Evolutionary conservation across 2,329 filamentous ascomycete genomes (phyloP).

Genomic region (Fusarium pseudograminearum): DNA sequence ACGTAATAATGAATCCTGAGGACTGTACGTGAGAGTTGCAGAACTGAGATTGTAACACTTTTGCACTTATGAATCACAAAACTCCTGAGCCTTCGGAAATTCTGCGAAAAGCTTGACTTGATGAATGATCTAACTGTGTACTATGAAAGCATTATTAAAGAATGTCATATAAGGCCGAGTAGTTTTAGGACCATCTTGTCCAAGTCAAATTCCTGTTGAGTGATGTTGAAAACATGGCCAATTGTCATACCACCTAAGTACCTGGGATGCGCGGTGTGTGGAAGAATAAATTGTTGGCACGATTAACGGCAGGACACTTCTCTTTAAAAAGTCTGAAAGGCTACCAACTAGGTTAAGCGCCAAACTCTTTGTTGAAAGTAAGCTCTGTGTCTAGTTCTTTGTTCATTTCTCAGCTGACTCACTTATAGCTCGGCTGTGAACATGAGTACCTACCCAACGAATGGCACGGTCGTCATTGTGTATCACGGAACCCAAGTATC

Average conservation of each 20-base stretch:
- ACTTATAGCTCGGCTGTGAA: neutral
- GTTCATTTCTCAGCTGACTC: neutral
- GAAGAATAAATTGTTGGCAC: neutral
- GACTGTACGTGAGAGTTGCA: neutral
- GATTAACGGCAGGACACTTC: neutral
- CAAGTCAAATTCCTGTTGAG: neutral
- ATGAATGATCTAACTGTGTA: neutral
- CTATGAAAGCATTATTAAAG: neutral
- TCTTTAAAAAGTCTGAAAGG: neutral
- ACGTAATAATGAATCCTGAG: no score
- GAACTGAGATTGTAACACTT: neutral
- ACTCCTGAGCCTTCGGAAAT: neutral
- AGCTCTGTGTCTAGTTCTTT: neutral
- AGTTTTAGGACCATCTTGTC: neutral
- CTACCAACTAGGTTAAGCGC: neutral
- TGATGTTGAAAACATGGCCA: neutral
- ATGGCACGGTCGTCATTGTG: neutral
- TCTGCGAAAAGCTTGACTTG: neutral
- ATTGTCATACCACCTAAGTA: neutral
- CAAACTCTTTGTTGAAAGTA: neutral
- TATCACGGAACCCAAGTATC: neutral
- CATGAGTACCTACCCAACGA: neutral
- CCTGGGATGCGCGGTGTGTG: neutral
- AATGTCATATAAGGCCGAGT: neutral
- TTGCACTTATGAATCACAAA: no score